A percentile compares a stretch with the other conserved stretches of the same genome.
Conservation (phyloP, 2,329 filamentous ascomycete species). For the Colletotrichum euphorbiae region DNA sequence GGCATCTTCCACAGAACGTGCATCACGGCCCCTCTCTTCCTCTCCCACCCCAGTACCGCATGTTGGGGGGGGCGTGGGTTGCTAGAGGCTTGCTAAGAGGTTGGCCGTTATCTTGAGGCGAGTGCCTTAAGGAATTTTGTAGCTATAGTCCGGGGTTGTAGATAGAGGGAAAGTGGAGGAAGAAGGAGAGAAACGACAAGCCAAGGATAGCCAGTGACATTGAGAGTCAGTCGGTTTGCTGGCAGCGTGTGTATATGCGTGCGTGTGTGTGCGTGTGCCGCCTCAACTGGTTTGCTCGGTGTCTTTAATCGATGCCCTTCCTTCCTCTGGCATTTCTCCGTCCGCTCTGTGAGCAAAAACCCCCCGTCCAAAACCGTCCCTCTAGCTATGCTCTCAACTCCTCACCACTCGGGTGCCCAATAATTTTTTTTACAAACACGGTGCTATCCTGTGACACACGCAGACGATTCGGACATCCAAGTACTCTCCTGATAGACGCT, state of each 20-base stretch:
- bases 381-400: conserved; percentile 8
- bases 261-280: conserved; percentile 1
- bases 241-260: background rate
- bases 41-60: background rate
- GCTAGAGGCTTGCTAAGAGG: conserved; percentile 29
- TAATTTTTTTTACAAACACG: conserved; percentile 4
- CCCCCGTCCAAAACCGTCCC: background rate
- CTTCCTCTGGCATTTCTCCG: background rate
- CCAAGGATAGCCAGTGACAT: conserved; percentile 22
- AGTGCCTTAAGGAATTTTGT: conserved; percentile 23
- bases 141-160: conserved; percentile 27
- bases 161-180: background rate
- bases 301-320: conserved; percentile 20
- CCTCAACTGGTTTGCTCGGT: conserved; percentile 22
- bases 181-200: background rate
- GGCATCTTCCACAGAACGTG: background rate
- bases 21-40: conserved; percentile 4
- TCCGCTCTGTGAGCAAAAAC: background rate
- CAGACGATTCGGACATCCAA: conserved; percentile 1
- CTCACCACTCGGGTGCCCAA: conserved; percentile 18
- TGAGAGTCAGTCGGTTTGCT: conserved; percentile 27
- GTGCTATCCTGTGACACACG: background rate
- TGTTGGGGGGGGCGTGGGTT: conserved; percentile 21
- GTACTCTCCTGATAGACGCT: background rate
- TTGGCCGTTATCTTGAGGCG: conserved; percentile 22